Conservation (phyloP, 2,329 filamentous ascomycete genomes). For the Scedosporium boydii region DNA sequence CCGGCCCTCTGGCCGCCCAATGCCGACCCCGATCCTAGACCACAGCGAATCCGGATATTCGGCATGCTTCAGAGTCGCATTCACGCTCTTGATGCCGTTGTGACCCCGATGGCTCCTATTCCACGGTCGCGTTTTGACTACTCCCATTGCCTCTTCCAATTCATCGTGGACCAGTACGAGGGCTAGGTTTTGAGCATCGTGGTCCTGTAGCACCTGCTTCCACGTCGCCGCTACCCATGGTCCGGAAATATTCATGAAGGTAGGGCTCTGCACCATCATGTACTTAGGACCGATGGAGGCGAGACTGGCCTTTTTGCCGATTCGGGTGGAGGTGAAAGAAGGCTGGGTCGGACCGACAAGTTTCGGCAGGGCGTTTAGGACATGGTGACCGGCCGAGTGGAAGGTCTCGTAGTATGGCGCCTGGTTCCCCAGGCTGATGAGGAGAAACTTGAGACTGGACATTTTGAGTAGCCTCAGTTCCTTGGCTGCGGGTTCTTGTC, state of each 20-base stretch:
- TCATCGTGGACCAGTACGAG: slow-evolving; percentile 86
- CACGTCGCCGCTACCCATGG: slow-evolving; percentile 59
- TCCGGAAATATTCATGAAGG: slow-evolving; percentile 79
- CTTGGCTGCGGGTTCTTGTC: too few species aligned
- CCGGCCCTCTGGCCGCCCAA: slow-evolving; percentile 69
- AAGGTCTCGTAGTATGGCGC: slow-evolving; percentile 65
- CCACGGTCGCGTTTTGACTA: slow-evolving; percentile 55
- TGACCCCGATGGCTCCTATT: slow-evolving; percentile 58
- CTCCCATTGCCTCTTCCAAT: slow-evolving; percentile 62
- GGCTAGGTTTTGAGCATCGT: slow-evolving; percentile 18
- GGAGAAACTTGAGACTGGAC: slow-evolving; percentile 42
- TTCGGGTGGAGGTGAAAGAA: slow-evolving; percentile 33
- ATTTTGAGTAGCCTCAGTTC: neutral
- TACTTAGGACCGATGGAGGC: slow-evolving; percentile 41
- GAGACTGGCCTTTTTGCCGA: slow-evolving; percentile 42
- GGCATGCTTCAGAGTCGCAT: slow-evolving; percentile 33
- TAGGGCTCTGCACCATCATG: slow-evolving; percentile 65
- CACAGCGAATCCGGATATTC: slow-evolving; percentile 32
- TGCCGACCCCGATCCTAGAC: slow-evolving; percentile 68
- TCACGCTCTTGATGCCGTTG: slow-evolving; percentile 64
- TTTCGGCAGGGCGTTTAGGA: slow-evolving; percentile 53
- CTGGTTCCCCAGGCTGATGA: slow-evolving; percentile 85
- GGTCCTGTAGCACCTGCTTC: slow-evolving; percentile 37
- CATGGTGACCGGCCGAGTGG: slow-evolving; percentile 78
- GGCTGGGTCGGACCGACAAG: slow-evolving; percentile 36